These are phyloP conservation scores for Leccinum broughii DNA, from an alignment of 768 basidiomycete species.

Conservation along the genomic window DNA sequence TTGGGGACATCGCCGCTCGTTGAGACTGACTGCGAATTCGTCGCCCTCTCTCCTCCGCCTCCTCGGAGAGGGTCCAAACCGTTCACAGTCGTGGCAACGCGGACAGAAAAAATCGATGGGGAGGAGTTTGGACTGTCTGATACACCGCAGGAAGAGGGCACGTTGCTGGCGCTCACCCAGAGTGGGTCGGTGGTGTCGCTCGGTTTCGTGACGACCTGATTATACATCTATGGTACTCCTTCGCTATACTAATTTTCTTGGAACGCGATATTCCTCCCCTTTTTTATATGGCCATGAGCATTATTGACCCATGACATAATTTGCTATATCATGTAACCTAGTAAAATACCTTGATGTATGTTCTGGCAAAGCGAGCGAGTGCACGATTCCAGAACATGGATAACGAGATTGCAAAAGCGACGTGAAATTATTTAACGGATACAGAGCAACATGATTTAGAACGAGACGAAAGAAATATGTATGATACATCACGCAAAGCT, in stretches of 20 bases:
- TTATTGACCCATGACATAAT: background rate
- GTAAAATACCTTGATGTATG: background rate
- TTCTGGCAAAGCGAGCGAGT: background rate
- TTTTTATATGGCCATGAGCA: background rate
- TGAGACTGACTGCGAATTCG: constrained; percentile 38
- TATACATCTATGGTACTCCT: constrained; percentile 3
- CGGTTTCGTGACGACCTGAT: constrained; percentile 46
- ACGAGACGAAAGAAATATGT: constrained; percentile 8
- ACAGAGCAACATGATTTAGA: constrained; percentile 10
- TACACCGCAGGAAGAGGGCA: constrained; percentile 11
- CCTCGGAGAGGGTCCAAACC: constrained; percentile 61
- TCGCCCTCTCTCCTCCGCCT: constrained; percentile 64
- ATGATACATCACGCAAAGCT: constrained; percentile 68
- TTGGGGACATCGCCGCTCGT: constrained; percentile 22
- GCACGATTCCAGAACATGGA: background rate
- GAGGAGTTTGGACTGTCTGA: constrained; percentile 9
- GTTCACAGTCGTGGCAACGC: constrained; percentile 29
- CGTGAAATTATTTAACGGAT: constrained; percentile 14
- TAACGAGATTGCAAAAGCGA: background rate
- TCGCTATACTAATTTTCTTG: constrained; percentile 17
- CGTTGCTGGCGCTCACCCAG: constrained; percentile 41
- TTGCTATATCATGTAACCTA: background rate
- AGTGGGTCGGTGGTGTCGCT: constrained; percentile 57
- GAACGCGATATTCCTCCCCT: background rate
- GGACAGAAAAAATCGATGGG: constrained; percentile 12